Evolutionary conservation across 179 eudicot species (phyloP), one percentile per base, ranked within the genome.

Genomic region (Actinidia arguta): DNA sequence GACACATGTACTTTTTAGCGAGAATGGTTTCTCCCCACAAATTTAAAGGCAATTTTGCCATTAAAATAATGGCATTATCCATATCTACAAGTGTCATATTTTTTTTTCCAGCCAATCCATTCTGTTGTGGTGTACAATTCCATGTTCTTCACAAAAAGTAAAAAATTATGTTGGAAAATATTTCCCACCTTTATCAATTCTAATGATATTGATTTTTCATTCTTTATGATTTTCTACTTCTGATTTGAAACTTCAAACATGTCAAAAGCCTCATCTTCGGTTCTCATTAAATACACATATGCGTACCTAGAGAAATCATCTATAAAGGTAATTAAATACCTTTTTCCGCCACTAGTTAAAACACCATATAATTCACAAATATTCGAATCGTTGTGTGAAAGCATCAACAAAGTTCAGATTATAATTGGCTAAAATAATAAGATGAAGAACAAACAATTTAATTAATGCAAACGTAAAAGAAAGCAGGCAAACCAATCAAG

Each of bases 321-420:
- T 4, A 73, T 6, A 8, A 14, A 50, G 13, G 76, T 73, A 5
- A 14, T 24, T 24, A 73, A 73, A 17, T 50, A 73, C 12, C 42
- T 11, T 22, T 50, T 73, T 4, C 9, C 58, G 6, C 39, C 76
- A 17, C 17, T 4, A 22, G 58, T 48, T 24, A 73, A 25, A 4
- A 48, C 14, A 1, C n/a, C 44, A 73, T 73, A 48, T 6, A 73
- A 50, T 13, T 73, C 76, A 73, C 76, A 73, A n/a, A 73, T 73
- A 25, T 50, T n/a, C 0, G 12, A 73, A 24, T 48, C n/a, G n/a
- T n/a, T n/a, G n/a, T n/a, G n/a, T n/a, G n/a, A n/a, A n/a, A n/a
- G n/a, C n/a, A n/a, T n/a, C n/a, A n/a, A n/a, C n/a, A n/a, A n/a
- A n/a, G n/a, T n/a, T n/a, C n/a, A n/a, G n/a, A n/a, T n/a, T n/a